Percentiles rank a stretch among this genome's conserved stretches.
Evolutionary conservation across 768 basidiomycete genomes (phyloP).

Genomic region (Suillus brevipes): DNA sequence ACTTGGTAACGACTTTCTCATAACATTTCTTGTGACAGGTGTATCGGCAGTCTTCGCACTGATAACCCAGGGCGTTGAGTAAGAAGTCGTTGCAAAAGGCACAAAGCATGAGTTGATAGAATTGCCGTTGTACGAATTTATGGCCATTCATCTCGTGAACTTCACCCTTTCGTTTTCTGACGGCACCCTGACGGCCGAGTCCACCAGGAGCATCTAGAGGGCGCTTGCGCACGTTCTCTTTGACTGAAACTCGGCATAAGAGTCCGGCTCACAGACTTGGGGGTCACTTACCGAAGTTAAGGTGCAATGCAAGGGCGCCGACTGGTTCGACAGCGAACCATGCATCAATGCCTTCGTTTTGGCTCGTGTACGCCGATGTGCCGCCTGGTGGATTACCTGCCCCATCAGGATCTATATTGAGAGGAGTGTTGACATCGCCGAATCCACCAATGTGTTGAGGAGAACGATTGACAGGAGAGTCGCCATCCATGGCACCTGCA

Average conservation of each 20-base stretch:
- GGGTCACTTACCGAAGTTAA: constrained; percentile 83
- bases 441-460: constrained; percentile 51
- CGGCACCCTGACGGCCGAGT: constrained; percentile 95
- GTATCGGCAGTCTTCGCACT: constrained; percentile 99
- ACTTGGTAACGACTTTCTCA: constrained; percentile 98
- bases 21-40: constrained; percentile 99
- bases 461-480: constrained; percentile 46
- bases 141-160: constrained; percentile 99
- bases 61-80: constrained; percentile 95
- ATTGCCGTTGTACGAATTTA: constrained; percentile 95
- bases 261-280: neutral
- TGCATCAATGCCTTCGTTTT: constrained; percentile 83
- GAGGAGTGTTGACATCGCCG: constrained; percentile 44
- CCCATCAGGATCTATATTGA: constrained; percentile 37
- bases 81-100: constrained; percentile 98
- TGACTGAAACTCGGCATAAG: constrained; percentile 56
- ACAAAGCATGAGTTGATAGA: constrained; percentile 98
- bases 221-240: constrained; percentile 95
- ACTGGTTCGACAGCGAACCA: constrained; percentile 99
- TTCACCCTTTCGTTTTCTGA: constrained; percentile 97
- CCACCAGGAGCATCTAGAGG: constrained; percentile 91
- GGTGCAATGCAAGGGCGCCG: constrained; percentile 82
- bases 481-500: constrained; percentile 82
- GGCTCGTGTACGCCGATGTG: constrained; percentile 21
- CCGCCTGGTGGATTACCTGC: constrained; percentile 30